phyloP scores from a whole-genome alignment of 768 basidiomycete species.

The Hypsizygus marmoreus region DNA sequence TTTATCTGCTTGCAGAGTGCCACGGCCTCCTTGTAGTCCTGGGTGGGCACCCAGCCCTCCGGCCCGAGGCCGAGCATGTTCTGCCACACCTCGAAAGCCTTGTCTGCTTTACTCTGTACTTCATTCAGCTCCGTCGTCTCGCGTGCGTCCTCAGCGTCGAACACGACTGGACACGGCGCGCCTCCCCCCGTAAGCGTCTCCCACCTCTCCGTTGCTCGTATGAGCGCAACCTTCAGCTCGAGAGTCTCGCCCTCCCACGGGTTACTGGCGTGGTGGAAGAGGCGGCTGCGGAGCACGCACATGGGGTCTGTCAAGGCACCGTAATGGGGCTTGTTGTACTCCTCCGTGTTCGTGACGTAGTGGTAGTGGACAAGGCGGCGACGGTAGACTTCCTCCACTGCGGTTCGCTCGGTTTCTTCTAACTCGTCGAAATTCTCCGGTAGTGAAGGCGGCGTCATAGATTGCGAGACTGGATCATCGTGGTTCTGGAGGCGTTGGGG shows the following conservation, averaged over 20 bases:
- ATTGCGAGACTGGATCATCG: conserved; percentile 40
- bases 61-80: conserved; percentile 31
- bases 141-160: conserved; percentile 45
- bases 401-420: conserved; percentile 33
- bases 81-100: conserved; percentile 27
- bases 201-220: conserved; percentile 45
- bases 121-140: conserved; percentile 40
- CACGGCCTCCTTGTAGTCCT: conserved; percentile 43
- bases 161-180: conserved; percentile 45
- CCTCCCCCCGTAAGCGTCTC: conserved; percentile 38
- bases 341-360: conserved; percentile 45
- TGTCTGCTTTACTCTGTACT: conserved; percentile 30
- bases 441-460: conserved; percentile 40
- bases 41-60: conserved; percentile 46
- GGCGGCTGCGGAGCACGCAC: conserved; percentile 36
- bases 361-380: conserved; percentile 51
- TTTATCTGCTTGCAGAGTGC: conserved; percentile 33
- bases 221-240: conserved; percentile 47
- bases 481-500: conserved; percentile 49
- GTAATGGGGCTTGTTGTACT: conserved; percentile 47
- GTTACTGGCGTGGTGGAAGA: conserved; percentile 44
- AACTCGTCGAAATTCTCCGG: conserved; percentile 46
- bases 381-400: conserved; percentile 39
- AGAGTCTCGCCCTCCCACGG: conserved; percentile 55
- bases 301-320: conserved; percentile 39